Evolutionary conservation across 140 eudicot species (phyloP), one percentile per base, ranked within the genome.

Genomic region (Erigeron philadelphicus): DNA sequence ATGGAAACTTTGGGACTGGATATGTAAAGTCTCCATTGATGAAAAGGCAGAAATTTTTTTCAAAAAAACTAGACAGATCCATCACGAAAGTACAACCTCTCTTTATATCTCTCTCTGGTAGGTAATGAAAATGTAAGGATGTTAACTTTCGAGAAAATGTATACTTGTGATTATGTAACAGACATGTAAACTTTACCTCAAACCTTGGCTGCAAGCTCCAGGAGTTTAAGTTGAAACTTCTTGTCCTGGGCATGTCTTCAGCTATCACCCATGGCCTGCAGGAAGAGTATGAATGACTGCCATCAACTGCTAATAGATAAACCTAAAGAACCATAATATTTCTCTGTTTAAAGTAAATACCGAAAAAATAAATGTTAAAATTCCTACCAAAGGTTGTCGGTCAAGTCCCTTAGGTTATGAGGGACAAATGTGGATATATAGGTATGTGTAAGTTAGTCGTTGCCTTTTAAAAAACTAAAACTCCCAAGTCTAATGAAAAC

Each of bases 261-360:
- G 81, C 52, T 46, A 86, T 66, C 18, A 88, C 80, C 94, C 93
- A 88, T 31, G 96, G 94, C 88, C 96, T 88, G 81, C 71, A 73
- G 56, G 3, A 11, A 41, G 65, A 73, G 50, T 9, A 61, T 31
- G 68, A 46, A 48, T 35, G 8, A 67, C 68, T 67, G 43, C 25
- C 11, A 7, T 74, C 25, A 65, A 44, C 60, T 31, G 52, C 46
- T 35, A 57, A 46, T 10, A 3, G 17, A 44, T 31, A 57, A 66
- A 31, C 21, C 21, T 66, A 42, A 9, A 23, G n/a, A 17, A 74
- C 11, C 67, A 45, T 15, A 8, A 56, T 25, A 63, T 17, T 9
- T 43, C 4, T 12, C 19, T 71, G 59, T 11, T 53, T 43, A 73
- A 43, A 18, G 25, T 21, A 21, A 21, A 45, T 45, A 15, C 38